Evolutionary conservation across 176 grass and related monocot species (phyloP).

Genomic region (Oryza rufipogon): DNA sequence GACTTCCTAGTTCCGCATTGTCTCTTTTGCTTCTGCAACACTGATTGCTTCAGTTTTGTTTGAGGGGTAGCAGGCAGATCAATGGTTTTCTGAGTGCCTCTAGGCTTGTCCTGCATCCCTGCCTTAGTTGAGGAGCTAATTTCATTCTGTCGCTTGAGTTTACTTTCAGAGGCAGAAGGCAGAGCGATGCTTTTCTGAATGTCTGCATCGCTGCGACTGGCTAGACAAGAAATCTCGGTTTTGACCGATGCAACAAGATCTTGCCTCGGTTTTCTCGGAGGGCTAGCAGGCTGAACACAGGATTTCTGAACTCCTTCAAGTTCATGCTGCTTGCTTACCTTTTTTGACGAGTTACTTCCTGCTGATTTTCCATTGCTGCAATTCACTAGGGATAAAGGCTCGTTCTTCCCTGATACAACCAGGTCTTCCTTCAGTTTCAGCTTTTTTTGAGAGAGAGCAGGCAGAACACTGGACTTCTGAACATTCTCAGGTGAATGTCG

Average conservation of each 20-base stretch:
- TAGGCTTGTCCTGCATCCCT: not conserved
- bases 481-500: constrained; percentile 9
- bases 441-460: constrained; percentile 7
- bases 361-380: constrained; percentile 7
- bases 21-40: constrained; percentile 7
- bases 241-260: not conserved
- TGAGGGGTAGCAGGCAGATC: not conserved
- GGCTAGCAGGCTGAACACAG: constrained; percentile 1
- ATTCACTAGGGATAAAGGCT: constrained; percentile 10
- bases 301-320: constrained; percentile 26
- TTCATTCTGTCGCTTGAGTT: not conserved
- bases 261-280: not conserved
- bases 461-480: not conserved
- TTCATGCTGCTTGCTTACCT: not conserved
- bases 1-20: constrained; percentile 21
- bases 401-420: constrained; percentile 17
- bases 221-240: constrained; percentile 3
- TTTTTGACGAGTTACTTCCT: not conserved
- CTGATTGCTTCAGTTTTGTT: constrained; percentile 4
- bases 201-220: not conserved
- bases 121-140: constrained; percentile 28
- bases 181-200: not conserved
- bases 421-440: constrained; percentile 16
- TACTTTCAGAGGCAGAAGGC: constrained; percentile 8
- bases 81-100: not conserved